A percentile compares a stretch with the other conserved stretches of the same genome.
Evolutionary conservation across 257 asterid genomes (phyloP).

Genomic region (Perilla frutescens): DNA sequence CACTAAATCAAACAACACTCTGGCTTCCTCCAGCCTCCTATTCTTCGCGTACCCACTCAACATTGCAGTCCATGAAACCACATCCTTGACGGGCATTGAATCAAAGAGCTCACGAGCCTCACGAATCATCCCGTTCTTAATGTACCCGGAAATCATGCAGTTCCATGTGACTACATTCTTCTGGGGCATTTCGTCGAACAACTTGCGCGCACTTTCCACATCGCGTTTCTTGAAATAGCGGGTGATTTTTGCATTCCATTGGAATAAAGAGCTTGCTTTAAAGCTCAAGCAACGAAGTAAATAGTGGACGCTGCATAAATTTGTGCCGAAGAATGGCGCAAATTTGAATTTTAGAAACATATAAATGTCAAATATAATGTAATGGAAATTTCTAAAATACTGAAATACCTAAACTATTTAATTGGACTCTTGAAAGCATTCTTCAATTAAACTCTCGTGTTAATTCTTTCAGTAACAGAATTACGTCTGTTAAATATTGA

Average conservation of each 20-base stretch:
- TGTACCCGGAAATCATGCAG: conserved; percentile 80
- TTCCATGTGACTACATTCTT: conserved; percentile 74
- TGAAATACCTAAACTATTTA: no score
- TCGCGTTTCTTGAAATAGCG: conserved; percentile 49
- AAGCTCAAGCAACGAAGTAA: conserved; percentile 35
- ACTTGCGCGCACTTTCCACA: conserved; percentile 46
- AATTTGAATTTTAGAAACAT: conserved; percentile 33
- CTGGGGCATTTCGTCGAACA: conserved; percentile 77
- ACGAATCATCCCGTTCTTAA: conserved; percentile 56
- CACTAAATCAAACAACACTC: conserved; percentile 57
- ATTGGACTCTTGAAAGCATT: no score
- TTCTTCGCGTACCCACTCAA: conserved; percentile 77
- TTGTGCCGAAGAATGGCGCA: conserved; percentile 31
- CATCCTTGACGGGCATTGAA: conserved; percentile 65
- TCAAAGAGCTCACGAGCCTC: conserved; percentile 65
- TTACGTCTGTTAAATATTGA: no score
- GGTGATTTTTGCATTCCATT: conserved; percentile 53
- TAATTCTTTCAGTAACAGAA: no score
- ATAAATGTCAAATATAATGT: background rate
- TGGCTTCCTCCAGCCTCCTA: conserved; percentile 68
- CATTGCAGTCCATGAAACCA: conserved; percentile 84
- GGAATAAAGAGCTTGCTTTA: conserved; percentile 48
- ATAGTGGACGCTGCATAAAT: conserved; percentile 8
- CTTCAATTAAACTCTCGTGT: no score
- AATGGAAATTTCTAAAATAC: no score